These are phyloP conservation scores for Remersonia thermophila DNA, from an alignment of 2,329 filamentous ascomycete genomes.

Conservation along the genomic window DNA sequence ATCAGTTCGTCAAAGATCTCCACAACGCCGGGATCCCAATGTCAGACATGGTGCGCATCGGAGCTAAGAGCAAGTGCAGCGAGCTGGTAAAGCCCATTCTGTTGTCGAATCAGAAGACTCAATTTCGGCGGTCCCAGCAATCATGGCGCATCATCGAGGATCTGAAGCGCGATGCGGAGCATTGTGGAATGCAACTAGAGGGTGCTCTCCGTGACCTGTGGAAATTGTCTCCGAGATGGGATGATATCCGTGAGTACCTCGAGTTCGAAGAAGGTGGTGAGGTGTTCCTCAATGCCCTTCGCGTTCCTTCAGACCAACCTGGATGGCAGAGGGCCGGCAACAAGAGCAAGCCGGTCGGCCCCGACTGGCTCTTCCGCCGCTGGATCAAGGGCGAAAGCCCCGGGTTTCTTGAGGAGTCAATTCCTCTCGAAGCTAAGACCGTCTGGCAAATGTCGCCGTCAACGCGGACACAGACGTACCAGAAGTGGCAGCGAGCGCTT, in stretches of 20 bases:
- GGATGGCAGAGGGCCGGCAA: conserved; percentile 34
- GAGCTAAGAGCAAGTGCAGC: conserved; percentile 47
- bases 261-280: conserved; percentile 40
- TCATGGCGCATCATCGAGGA: conserved; percentile 31
- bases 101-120: conserved; percentile 29
- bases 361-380: conserved; percentile 38
- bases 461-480: conserved; percentile 18
- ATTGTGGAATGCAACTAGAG: conserved; percentile 15
- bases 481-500: conserved; percentile 33
- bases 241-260: conserved; percentile 29
- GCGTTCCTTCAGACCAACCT: conserved; percentile 30
- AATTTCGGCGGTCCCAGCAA: conserved; percentile 21
- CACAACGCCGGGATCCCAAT: conserved; percentile 43
- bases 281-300: conserved; percentile 45
- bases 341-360: conserved; percentile 30
- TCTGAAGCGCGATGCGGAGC: conserved; percentile 25
- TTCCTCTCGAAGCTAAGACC: conserved; percentile 16
- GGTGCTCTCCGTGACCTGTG: too few relatives aligned
- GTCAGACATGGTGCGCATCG: conserved; percentile 46
- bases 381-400: conserved; percentile 39
- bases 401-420: conserved; percentile 27
- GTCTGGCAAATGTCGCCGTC: conserved; percentile 47
- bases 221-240: conserved; percentile 10
- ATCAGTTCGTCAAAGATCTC: conserved; percentile 55
- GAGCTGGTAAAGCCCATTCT: conserved; percentile 33